Evolutionary conservation across 164 flowering plant species (phyloP).

Genomic region (Stephania cephalantha): DNA sequence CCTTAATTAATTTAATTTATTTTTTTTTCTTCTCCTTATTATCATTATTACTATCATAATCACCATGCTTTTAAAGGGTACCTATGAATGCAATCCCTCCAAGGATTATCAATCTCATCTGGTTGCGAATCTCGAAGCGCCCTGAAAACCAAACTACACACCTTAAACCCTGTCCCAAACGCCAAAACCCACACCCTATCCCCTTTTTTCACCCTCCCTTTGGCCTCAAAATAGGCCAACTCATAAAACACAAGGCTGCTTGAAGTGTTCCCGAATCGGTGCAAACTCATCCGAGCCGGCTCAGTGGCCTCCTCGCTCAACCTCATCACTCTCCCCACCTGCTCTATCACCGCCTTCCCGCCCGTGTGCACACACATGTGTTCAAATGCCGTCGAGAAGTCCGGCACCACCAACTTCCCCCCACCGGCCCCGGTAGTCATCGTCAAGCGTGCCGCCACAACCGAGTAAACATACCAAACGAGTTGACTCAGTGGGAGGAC

Average conservation of each 20-base stretch:
- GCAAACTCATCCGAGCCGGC: constrained; percentile 53
- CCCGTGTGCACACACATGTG: constrained; percentile 64
- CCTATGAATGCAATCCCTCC: constrained; percentile 50
- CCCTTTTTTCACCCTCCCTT: constrained; percentile 37
- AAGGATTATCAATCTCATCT: constrained; percentile 38
- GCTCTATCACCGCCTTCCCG: constrained; percentile 60
- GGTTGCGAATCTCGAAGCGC: constrained; percentile 25
- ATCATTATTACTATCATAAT: not conserved
- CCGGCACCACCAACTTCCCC: constrained; percentile 37
- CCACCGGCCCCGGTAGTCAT: constrained; percentile 22
- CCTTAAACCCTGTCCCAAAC: constrained; percentile 69
- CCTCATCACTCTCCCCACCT: constrained; percentile 32
- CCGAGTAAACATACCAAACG: constrained; percentile 26
- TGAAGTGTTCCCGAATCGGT: constrained; percentile 62
- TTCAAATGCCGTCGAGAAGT: constrained; percentile 43
- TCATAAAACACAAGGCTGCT: constrained; percentile 58
- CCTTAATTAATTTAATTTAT: no score
- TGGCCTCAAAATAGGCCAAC: constrained; percentile 58
- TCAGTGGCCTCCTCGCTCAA: constrained; percentile 38
- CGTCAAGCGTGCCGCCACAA: constrained; percentile 11
- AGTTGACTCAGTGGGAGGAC: constrained; percentile 46
- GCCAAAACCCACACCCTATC: constrained; percentile 58
- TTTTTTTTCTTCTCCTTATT: no score
- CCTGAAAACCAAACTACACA: constrained; percentile 48
- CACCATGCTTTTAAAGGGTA: constrained; percentile 35